A percentile compares a stretch with the other conserved stretches of the same genome.
phyloP scores from a whole-genome alignment of 1,284 basidiomycete genomes.

The Salmacisia buchloeana region DNA sequence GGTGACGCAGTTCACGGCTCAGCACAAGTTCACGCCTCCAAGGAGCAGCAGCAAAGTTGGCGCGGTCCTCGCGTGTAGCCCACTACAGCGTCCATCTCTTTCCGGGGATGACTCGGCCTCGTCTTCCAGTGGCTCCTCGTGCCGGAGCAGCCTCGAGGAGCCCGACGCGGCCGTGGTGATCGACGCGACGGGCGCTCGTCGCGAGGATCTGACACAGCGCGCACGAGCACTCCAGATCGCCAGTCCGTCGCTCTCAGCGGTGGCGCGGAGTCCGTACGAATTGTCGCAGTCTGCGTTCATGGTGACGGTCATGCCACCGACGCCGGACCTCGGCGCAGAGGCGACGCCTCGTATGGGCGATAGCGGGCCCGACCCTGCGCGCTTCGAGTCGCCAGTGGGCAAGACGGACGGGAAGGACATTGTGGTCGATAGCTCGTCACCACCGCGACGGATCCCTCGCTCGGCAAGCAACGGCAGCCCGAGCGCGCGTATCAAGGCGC shows the following conservation, averaged over 20 bases:
- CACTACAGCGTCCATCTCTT: too few relatives aligned
- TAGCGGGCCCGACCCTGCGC: constrained; percentile 5
- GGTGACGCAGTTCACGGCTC: neutral
- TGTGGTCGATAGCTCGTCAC: neutral
- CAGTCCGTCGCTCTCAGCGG: constrained; percentile 23
- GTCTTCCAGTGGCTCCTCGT: neutral
- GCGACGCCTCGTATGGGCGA: constrained; percentile 10
- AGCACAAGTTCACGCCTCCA: neutral
- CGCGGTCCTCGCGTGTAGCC: neutral
- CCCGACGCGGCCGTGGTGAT: neutral
- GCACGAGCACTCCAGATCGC: constrained; percentile 23
- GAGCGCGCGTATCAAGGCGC: constrained; percentile 8
- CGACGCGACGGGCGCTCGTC: neutral
- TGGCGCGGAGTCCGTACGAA: constrained; percentile 22
- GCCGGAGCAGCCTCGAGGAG: constrained; percentile 5
- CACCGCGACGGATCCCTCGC: constrained; percentile 2
- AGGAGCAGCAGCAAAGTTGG: neutral
- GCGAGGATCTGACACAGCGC: constrained; percentile 10
- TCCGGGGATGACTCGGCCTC: neutral
- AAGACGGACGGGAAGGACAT: constrained; percentile 9
- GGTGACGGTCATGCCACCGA: constrained; percentile 43
- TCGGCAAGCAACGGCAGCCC: neutral
- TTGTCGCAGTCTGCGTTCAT: constrained; percentile 21
- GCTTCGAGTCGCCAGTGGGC: constrained; percentile 10
- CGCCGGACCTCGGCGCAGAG: constrained; percentile 27